A percentile compares a stretch with the other conserved stretches of the same genome.
Evolutionary conservation across 192 early-diverging fungal species (phyloP).

Genomic region (Mortierella claussenii): DNA sequence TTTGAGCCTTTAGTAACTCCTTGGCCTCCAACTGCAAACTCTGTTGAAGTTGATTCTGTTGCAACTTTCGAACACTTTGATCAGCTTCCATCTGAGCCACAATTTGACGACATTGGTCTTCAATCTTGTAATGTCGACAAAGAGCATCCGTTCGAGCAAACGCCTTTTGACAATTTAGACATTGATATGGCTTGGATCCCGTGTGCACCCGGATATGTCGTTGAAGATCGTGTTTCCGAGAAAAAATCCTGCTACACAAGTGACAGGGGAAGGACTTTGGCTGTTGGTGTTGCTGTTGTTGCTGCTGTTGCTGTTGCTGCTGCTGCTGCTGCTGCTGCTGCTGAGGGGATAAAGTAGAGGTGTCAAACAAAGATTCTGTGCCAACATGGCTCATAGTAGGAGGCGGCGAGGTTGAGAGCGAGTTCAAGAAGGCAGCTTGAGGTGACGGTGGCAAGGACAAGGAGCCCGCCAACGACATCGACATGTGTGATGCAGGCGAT

Average conservation of each 20-base stretch:
- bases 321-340: too few species aligned
- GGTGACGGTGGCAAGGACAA: background rate
- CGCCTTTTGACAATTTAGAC: slow-evolving; percentile 65
- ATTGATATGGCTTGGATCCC: slow-evolving; percentile 70
- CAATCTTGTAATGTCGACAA: slow-evolving; percentile 69
- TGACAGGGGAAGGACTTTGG: slow-evolving; percentile 60
- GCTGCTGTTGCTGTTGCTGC: too few species aligned
- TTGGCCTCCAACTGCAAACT: slow-evolving; percentile 5
- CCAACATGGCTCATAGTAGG: background rate
- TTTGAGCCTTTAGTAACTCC: slow-evolving; percentile 9
- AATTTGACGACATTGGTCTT: slow-evolving; percentile 57
- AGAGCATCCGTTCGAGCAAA: slow-evolving; percentile 76
- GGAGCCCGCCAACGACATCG: too few species aligned
- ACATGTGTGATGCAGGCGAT: too few species aligned
- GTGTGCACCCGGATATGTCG: slow-evolving; percentile 77
- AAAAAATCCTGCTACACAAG: slow-evolving; percentile 73
- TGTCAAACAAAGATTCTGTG: too few species aligned
- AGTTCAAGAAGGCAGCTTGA: background rate
- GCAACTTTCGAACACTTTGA: background rate
- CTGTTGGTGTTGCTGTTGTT: background rate
- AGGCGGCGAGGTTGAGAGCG: background rate
- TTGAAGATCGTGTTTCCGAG: slow-evolving; percentile 84
- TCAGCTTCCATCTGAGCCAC: slow-evolving; percentile 50
- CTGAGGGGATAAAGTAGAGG: too few species aligned
- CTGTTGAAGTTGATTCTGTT: slow-evolving; percentile 7